These are phyloP conservation scores for Epicoccum sorghinum DNA, from an alignment of 2,329 filamentous ascomycete genomes.

Conservation along the genomic window DNA sequence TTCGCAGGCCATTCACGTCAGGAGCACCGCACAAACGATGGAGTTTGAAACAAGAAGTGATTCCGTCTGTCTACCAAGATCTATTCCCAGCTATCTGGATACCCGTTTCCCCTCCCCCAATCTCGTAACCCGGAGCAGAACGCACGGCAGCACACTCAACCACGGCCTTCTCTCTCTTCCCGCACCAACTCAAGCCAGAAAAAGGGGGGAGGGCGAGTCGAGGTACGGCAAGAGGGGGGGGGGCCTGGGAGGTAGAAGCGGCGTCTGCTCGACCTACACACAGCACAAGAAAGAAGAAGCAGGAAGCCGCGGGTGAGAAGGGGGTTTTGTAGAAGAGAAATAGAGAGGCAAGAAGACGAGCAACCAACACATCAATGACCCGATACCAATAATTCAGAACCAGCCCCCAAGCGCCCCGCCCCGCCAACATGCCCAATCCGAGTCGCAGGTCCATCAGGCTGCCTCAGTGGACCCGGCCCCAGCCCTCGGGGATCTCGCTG, in stretches of 20 bases:
- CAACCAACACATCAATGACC: too few species aligned
- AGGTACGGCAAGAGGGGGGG: background rate
- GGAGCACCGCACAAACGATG: too few species aligned
- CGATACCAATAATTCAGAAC: too few species aligned
- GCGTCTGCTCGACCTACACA: background rate
- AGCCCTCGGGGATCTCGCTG: conserved; percentile 14
- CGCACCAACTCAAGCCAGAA: background rate
- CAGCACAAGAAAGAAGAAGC: background rate
- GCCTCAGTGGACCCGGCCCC: conserved; percentile 8
- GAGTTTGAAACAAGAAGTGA: too few species aligned
- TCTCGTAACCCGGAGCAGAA: too few species aligned
- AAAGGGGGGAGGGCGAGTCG: background rate
- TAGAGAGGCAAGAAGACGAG: too few species aligned
- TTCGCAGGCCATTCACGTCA: too few species aligned
- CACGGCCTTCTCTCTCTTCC: background rate
- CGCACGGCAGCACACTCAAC: background rate
- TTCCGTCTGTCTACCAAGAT: too few species aligned
- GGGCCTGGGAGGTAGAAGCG: background rate
- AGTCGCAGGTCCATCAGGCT: background rate
- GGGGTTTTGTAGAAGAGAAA: too few species aligned
- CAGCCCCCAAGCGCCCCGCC: background rate
- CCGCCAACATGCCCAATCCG: conserved; percentile 7
- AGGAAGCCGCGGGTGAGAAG: background rate
- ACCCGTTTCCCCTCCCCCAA: too few species aligned
- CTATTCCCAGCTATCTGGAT: too few species aligned